Evolutionary conservation across 2,329 filamentous ascomycete genomes (phyloP).

Genomic region (Arthrinium puccinioides): DNA sequence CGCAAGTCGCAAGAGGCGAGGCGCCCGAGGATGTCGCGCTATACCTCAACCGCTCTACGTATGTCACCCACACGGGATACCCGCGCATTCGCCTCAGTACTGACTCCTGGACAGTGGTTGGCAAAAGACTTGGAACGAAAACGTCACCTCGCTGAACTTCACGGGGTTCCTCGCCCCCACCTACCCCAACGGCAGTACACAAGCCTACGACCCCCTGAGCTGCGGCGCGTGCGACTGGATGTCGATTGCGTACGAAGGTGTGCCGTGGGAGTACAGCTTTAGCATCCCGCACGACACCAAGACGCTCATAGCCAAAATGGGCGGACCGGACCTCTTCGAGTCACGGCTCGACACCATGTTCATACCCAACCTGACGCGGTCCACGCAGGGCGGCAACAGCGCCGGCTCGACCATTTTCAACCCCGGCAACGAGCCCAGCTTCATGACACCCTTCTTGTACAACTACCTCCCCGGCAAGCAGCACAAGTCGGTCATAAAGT

Average conservation of each 20-base stretch:
- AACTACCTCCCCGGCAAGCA: constrained; percentile 63
- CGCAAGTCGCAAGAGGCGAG: constrained; percentile 52
- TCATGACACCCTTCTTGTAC: constrained; percentile 60
- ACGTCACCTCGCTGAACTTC: constrained; percentile 37
- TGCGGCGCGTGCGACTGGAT: constrained; percentile 43
- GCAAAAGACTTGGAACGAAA: constrained; percentile 51
- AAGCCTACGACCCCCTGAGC: constrained; percentile 37
- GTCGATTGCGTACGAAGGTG: constrained; percentile 8
- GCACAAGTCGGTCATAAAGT: constrained; percentile 42
- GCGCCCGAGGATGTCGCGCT: constrained; percentile 41
- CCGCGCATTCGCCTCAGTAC: constrained; percentile 61
- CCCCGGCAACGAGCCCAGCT: constrained; percentile 41
- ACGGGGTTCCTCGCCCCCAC: constrained; percentile 51
- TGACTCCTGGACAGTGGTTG: constrained; percentile 51
- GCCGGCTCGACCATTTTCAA: constrained; percentile 41
- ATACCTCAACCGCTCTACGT: constrained; percentile 43
- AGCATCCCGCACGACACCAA: constrained; percentile 47
- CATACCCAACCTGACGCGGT: constrained; percentile 29
- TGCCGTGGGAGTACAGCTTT: constrained; percentile 44
- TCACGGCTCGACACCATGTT: constrained; percentile 56
- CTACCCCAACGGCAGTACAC: constrained; percentile 35
- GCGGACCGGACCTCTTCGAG: constrained; percentile 50
- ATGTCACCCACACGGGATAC: constrained; percentile 27
- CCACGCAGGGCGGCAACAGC: constrained; percentile 40
- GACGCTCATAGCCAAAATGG: constrained; percentile 52